Conservation (phyloP, 2,329 filamentous ascomycete species). For the Penicillium sp. region DNA sequence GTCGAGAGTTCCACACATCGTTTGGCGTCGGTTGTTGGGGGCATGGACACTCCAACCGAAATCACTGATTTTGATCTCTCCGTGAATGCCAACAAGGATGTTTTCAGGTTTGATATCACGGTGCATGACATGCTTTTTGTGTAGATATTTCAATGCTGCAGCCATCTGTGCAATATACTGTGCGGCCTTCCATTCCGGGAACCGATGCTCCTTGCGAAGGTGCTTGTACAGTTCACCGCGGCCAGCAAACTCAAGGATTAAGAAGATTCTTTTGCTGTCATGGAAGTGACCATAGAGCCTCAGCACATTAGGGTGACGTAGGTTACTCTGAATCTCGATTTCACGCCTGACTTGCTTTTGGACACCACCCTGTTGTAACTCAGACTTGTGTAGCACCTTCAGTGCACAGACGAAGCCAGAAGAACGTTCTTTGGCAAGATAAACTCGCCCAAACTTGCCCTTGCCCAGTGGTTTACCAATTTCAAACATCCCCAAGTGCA, state of each 20-base stretch:
- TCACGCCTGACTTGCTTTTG: slow-evolving; percentile 86
- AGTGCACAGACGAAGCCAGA: slow-evolving; percentile 81
- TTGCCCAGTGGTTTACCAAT: slow-evolving; percentile 83
- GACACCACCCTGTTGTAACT: slow-evolving; percentile 74
- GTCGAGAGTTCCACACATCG: slow-evolving; percentile 95
- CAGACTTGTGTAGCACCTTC: slow-evolving; percentile 82
- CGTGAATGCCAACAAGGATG: slow-evolving; percentile 91
- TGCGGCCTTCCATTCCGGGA: slow-evolving; percentile 81
- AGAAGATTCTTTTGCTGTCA: slow-evolving; percentile 80
- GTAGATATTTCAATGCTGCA: slow-evolving; percentile 82
- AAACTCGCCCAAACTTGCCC: slow-evolving; percentile 83
- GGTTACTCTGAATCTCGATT: slow-evolving; percentile 85
- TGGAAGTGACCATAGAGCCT: slow-evolving; percentile 85
- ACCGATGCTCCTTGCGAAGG: slow-evolving; percentile 71
- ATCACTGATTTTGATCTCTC: slow-evolving; percentile 97
- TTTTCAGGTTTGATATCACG: slow-evolving; percentile 98
- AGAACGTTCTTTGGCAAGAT: slow-evolving; percentile 74
- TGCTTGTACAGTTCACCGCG: slow-evolving; percentile 88
- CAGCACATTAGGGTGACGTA: slow-evolving; percentile 81
- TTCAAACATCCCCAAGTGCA: slow-evolving; percentile 92
- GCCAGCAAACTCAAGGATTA: slow-evolving; percentile 83
- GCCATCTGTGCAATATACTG: slow-evolving; percentile 90
- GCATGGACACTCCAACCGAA: slow-evolving; percentile 99
- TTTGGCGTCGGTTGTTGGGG: slow-evolving; percentile 87
- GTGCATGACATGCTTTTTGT: slow-evolving; percentile 97